These are phyloP conservation scores for Acer yangbiense DNA, from an alignment of 345 rosid species.

Conservation along the genomic window DNA sequence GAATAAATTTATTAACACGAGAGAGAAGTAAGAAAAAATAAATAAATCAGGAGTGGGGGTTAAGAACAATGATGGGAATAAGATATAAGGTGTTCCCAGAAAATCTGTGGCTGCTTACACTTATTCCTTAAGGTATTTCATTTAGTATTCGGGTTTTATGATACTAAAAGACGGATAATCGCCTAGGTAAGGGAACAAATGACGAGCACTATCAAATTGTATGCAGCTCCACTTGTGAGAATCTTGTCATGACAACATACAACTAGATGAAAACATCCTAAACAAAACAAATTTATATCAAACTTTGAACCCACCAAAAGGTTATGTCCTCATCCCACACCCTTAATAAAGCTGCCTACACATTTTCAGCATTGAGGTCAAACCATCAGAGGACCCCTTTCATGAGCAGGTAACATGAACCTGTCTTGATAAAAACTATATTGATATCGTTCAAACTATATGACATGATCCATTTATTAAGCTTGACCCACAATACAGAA, in stretches of 20 bases:
- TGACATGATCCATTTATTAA: neutral
- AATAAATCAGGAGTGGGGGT: conserved; percentile 15
- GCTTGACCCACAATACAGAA: neutral
- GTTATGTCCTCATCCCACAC: neutral
- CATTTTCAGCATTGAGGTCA: neutral
- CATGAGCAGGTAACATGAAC: neutral
- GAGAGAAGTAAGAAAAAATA: neutral
- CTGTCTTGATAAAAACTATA: neutral
- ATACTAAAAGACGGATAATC: neutral
- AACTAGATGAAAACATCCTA: conserved; percentile 1
- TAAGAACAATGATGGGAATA: neutral
- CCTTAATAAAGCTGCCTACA: neutral
- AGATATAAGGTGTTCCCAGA: neutral
- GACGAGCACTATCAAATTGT: neutral
- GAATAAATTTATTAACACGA: conserved; percentile 1
- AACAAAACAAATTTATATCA: neutral
- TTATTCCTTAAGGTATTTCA: neutral
- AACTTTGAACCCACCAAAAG: neutral
- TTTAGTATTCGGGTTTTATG: neutral
- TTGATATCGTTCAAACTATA: neutral
- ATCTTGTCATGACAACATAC: neutral
- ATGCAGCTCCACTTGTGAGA: neutral
- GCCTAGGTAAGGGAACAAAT: conserved; percentile 9
- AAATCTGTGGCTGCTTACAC: neutral
- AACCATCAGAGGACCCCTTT: too few species aligned